Evolutionary conservation across 768 basidiomycete species (phyloP), one percentile per base, ranked within the genome.

Genomic region (Dioszegia aurantiaca): DNA sequence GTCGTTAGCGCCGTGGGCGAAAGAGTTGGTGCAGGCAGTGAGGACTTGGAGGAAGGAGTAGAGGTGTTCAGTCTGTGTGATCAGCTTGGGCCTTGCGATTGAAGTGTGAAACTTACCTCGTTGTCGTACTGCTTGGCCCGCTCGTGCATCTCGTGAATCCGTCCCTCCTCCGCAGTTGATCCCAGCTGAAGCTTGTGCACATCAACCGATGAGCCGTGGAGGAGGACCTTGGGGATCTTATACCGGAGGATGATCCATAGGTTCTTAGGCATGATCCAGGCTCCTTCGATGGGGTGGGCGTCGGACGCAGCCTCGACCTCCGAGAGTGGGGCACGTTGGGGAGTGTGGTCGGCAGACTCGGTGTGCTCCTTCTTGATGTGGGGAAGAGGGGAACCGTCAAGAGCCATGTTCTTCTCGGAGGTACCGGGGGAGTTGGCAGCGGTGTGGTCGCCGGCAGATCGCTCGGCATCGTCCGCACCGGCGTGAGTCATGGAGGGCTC

Each of bases 1-100:
- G 54, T 80, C 79, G 72, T 80, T 80, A 57, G 78, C 68, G 9
- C 80, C 80, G 62, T 80, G 80, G 1, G 79, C 80, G 61, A 80
- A 80, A 2, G 77, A 78, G 39, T 75, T 75, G 23, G 75, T 79
- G 62, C 78, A 79, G 16, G 79, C 78, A 2, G 79, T 80, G 48
- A 80, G 54, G 53, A 78, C 77, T 53, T 80, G 79, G 24, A 80
- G 67, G 72, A 80, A 80, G 6, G 77, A 78, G 74, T 66, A 80
- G 30, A 73, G 54, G 62, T 80, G 77, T 62, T 80, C 80, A 51
- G 76, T 76, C 61, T 63, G n/a, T 3, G 26, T 42, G 3, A 42
- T 60, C 53, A 58, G 57, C 57, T 2, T 9, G 3, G 43, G 8
- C 28, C 33, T 12, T 23, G n/a, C 23, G 16, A 19, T 2, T 28